Evolutionary conservation across 345 rosid genomes (phyloP), one percentile per base, ranked within the genome.

Genomic region (Brassica juncea): DNA sequence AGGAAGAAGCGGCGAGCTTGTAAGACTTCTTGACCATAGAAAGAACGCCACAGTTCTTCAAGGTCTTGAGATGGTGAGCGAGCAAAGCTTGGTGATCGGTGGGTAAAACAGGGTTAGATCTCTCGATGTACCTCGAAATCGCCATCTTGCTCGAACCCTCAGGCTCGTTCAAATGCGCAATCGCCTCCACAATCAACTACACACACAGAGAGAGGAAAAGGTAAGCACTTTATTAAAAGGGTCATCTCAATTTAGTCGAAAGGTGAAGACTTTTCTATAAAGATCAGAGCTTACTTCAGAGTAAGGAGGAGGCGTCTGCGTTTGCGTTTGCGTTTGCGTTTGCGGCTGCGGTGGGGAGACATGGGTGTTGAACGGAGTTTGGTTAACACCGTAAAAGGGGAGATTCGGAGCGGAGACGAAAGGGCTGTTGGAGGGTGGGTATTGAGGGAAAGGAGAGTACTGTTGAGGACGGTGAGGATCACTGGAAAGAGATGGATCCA

Each of bases 141-240:
- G 97, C 91, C 70, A 84, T 47, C 87, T 84, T 92, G 81, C 97
- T 94, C 35, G 98, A 94, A 49, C 98, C 99, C 6, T 89, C 86
- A 3, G 75, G 81, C 71, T 91, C 97, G 42, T 88, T 91, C 75
- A 91, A 78, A 66, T 89, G 87, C 57, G 85, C 62, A 57, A 94
- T 89, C 61, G 99, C 99, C 27, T 79, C 80, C 27, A 39, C 76
- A 61, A 94, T 92, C 95, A 94, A 86, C 98, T 93, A 72, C 16
- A 34, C 19, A 64, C 10, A 16, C 6, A 42, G 0, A 49, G 19
- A 52, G 8, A 52, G 0, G 6, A 9, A 34, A 27, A 25, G 14
- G 3, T 44, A 1, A 28, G 5, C 16, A 2, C 5, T 58, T 58
- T 58, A 5, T 54, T 2, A 9, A 23, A 58, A 15, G 28, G 5